A percentile compares a stretch with the other conserved stretches of the same genome.
Evolutionary conservation across 2,329 filamentous ascomycete genomes (phyloP).

Genomic region (Microascus cirrosus): DNA sequence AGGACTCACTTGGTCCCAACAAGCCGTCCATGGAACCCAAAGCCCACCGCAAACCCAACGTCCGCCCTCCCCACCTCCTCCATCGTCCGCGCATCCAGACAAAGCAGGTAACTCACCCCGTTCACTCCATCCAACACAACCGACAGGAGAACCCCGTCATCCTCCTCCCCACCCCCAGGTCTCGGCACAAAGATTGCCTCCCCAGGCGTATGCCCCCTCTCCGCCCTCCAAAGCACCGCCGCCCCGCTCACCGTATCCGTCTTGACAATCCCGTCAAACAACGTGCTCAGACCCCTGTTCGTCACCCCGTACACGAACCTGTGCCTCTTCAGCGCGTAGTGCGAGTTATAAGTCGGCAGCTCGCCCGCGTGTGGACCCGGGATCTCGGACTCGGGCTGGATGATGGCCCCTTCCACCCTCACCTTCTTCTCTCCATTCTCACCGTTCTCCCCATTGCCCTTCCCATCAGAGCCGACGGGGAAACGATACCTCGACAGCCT

Average conservation of each 20-base stretch:
- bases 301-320: constrained; percentile 50
- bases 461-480: constrained; percentile 12
- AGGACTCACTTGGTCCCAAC: constrained; percentile 6
- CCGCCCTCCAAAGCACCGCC: constrained; percentile 43
- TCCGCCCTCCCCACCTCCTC: constrained; percentile 53
- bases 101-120: constrained; percentile 53
- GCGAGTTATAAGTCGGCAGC: constrained; percentile 55
- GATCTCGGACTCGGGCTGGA: constrained; percentile 17
- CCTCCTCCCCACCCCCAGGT: constrained; percentile 35
- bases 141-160: constrained; percentile 50
- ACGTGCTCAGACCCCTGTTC: constrained; percentile 44
- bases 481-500: constrained; percentile 33
- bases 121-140: constrained; percentile 53
- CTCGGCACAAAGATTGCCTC: constrained; percentile 55
- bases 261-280: constrained; percentile 55
- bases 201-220: constrained; percentile 51
- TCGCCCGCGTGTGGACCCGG: constrained; percentile 46
- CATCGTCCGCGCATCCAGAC: constrained; percentile 52
- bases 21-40: constrained; percentile 57
- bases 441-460: constrained; percentile 2
- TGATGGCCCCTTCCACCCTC: not conserved
- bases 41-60: constrained; percentile 44
- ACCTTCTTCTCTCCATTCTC: constrained; percentile 1
- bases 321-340: constrained; percentile 36
- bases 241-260: constrained; percentile 46